Evolutionary conservation across 2,329 filamentous ascomycete species (phyloP), one percentile per base, ranked within the genome.

Genomic region (Botrytis sinoallii): DNA sequence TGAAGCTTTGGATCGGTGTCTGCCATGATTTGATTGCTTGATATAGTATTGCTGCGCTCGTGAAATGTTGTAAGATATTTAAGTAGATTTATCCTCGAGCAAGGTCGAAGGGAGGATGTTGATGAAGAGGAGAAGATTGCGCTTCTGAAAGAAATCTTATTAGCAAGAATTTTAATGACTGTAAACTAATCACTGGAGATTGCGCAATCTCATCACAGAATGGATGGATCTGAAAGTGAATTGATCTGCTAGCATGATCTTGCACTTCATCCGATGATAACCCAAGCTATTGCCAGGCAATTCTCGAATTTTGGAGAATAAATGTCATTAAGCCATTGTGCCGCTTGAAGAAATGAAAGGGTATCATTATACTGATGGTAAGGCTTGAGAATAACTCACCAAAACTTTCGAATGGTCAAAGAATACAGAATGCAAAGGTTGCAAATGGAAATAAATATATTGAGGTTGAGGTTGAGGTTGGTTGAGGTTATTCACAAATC

Each of bases 1-100:
- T 79, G 76, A 40, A 77, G 71, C 74, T 81, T 80, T 10, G 70
- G 38, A 61, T 79, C 76, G 29, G 69, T 76, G 55, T 81, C 80
- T 48, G 80, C 75, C 80, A 81, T 81, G 12, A 46, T 70, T 18
- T 63, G 20, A 35, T 70, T 22, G 16, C 22, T 25, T 52, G 18
- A 16, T 29, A 52, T 38, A 22, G 12, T 55, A 25, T n/a, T 48
- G 20, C 32, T 18, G 68, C 32, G n/a, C 20, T 35, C 63, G 52
- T 52, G 20, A 9, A 46, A 32, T 22, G 16, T 55, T 55, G 35
- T 29, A 22, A 40, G 4, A 46, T 57, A 29, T 48, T 60, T 35
- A 8, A 60, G 57, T 14, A 52, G 25, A 38, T 67, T 8, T 18
- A 48, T 57, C 40, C 44, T 68, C 22, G 25, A 29, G 32, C 4